phyloP scores from a whole-genome alignment of 495 filamentous ascomycete genomes.

The Penicillium simplicissimum region DNA sequence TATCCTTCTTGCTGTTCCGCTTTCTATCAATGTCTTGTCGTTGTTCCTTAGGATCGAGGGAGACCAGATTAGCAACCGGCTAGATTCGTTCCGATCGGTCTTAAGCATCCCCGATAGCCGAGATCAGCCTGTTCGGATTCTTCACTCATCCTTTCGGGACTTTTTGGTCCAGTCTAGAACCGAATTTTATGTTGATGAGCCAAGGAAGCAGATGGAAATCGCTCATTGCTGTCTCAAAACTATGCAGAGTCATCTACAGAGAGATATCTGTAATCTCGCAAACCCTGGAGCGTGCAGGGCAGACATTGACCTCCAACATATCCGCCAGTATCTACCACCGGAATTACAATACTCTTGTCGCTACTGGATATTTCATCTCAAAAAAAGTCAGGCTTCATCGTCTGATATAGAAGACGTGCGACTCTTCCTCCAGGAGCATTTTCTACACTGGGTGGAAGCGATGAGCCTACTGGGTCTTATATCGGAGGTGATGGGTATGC shows the following conservation, averaged over 20 bases:
- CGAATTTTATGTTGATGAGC: constrained; percentile 1
- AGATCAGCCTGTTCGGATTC: constrained; percentile 14
- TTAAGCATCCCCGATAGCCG: constrained; percentile 3
- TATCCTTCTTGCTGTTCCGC: constrained; percentile 26
- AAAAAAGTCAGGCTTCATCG: background rate
- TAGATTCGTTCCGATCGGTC: constrained; percentile 20
- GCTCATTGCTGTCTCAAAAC: background rate
- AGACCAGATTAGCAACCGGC: constrained; percentile 9
- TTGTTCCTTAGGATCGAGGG: constrained; percentile 9
- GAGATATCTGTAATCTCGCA: constrained; percentile 41
- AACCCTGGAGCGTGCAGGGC: constrained; percentile 19
- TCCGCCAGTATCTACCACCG: constrained; percentile 27
- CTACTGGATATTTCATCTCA: constrained; percentile 50
- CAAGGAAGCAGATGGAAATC: background rate
- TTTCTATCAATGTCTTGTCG: constrained; percentile 17
- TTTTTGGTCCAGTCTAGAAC: constrained; percentile 14
- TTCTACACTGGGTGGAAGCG: constrained; percentile 22
- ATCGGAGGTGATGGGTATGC: constrained; percentile 3
- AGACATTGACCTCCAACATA: constrained; percentile 28
- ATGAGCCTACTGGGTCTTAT: constrained; percentile 8
- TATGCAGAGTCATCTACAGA: constrained; percentile 12
- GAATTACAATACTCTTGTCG: constrained; percentile 44
- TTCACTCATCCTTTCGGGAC: constrained; percentile 34
- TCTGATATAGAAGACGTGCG: background rate
- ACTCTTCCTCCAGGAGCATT: constrained; percentile 9